Percentiles rank a stretch among this genome's conserved stretches.
Evolutionary conservation across 2,329 filamentous ascomycete species (phyloP).

Genomic region (Lachnellula arida): DNA sequence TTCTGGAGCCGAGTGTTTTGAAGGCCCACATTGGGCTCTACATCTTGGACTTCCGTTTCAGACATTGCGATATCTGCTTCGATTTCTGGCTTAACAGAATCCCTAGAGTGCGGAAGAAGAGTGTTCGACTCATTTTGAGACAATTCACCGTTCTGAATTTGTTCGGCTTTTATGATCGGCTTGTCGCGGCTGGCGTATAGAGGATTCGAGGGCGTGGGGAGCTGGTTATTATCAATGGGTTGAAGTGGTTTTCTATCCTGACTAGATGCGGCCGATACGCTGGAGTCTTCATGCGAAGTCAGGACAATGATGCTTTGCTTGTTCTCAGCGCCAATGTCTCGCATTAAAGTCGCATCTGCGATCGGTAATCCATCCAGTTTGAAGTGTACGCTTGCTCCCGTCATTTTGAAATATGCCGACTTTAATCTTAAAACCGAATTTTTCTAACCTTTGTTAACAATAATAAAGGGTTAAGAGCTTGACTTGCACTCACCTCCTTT

Average conservation of each 20-base stretch:
- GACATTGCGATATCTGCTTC: neutral
- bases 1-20: constrained; percentile 23
- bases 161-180: too few species aligned
- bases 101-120: neutral
- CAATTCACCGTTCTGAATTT: too few species aligned
- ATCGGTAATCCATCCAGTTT: neutral
- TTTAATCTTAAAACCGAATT: constrained; percentile 5
- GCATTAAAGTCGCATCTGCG: constrained; percentile 8
- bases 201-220: neutral
- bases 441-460: constrained; percentile 1
- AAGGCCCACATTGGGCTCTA: neutral
- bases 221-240: constrained; percentile 6
- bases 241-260: constrained; percentile 6
- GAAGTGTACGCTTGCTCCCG: neutral
- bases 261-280: neutral
- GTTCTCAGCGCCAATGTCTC: constrained; percentile 4
- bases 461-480: too few species aligned
- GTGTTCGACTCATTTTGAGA: neutral
- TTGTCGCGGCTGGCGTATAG: neutral
- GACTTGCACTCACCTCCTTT: constrained; percentile 3
- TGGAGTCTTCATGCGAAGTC: constrained; percentile 5
- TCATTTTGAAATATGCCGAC: constrained; percentile 12
- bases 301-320: constrained; percentile 10
- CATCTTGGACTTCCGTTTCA: neutral
- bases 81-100: neutral